phyloP scores from a whole-genome alignment of 306 rosid genomes.

The Betula pendula region DNA sequence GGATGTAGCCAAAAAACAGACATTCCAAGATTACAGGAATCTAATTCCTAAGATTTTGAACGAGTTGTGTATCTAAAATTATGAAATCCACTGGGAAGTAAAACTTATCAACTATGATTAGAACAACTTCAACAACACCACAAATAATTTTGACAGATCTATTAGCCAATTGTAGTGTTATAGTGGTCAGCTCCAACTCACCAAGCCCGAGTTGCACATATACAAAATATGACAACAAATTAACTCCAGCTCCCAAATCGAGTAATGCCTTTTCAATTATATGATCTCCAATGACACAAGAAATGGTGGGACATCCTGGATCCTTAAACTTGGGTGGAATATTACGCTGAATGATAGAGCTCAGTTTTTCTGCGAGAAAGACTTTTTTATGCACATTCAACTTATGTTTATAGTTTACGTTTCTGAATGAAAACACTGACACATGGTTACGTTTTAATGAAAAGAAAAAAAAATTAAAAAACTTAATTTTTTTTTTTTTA shows the following conservation, averaged over 20 bases:
- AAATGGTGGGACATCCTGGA: neutral
- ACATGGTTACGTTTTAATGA: no score
- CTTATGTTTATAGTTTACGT: no score
- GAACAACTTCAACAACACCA: neutral
- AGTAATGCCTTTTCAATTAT: neutral
- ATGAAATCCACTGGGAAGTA: neutral
- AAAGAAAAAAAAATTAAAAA: no score
- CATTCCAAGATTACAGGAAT: neutral
- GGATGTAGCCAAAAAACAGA: neutral
- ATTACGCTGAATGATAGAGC: neutral
- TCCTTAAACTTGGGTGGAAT: neutral
- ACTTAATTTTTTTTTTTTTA: no score
- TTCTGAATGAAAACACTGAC: no score
- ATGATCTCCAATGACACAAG: neutral
- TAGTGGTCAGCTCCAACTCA: neutral
- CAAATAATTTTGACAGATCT: neutral
- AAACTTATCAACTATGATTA: neutral
- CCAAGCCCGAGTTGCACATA: neutral
- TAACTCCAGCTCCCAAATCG: conserved; percentile 12
- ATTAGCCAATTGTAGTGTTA: neutral
- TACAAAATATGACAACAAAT: neutral
- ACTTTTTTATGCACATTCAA: no score
- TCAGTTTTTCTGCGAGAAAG: neutral
- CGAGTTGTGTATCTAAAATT: neutral
- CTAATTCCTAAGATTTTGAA: neutral